Conservation (phyloP, 2,329 filamentous ascomycete genomes). For the Neopestalotiopsis rosae region DNA sequence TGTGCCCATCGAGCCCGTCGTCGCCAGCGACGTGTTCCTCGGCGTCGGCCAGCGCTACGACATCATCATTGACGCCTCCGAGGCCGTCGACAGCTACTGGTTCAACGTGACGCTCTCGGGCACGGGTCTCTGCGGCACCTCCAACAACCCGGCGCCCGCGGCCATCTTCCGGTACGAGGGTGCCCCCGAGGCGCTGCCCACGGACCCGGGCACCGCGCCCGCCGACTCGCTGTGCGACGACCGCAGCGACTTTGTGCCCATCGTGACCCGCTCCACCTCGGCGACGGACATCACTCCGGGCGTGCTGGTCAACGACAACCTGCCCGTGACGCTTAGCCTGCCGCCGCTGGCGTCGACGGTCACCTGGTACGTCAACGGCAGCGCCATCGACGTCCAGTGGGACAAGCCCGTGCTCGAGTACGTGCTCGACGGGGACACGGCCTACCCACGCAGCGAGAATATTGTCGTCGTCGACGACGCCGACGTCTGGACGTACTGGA, state of each 20-base stretch:
- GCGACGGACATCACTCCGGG: constrained; percentile 31
- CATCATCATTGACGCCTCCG: constrained; percentile 49
- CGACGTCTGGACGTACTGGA: constrained; percentile 34
- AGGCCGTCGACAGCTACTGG: constrained; percentile 45
- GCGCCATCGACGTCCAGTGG: constrained; percentile 45
- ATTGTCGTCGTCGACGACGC: constrained; percentile 33
- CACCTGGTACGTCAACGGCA: constrained; percentile 40
- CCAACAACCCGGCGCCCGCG: constrained; percentile 38
- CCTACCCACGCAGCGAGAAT: constrained; percentile 32
- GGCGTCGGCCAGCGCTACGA: constrained; percentile 54
- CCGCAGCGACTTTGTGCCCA: constrained; percentile 25
- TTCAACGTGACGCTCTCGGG: constrained; percentile 41
- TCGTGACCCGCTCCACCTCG: constrained; percentile 33
- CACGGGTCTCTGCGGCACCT: constrained; percentile 36
- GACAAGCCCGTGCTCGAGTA: constrained; percentile 45
- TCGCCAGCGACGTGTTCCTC: constrained; percentile 54
- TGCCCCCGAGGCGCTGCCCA: constrained; percentile 35
- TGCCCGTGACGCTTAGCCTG: constrained; percentile 24
- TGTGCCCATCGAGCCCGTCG: constrained; percentile 55
- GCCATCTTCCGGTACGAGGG: constrained; percentile 45
- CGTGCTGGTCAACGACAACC: constrained; percentile 30
- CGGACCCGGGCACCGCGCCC: constrained; percentile 30
- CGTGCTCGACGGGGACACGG: constrained; percentile 33
- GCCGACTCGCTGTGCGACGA: constrained; percentile 26
- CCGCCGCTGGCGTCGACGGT: constrained; percentile 20